Percentiles rank a stretch among this genome's conserved stretches.
These are phyloP conservation scores for Plenodomus tracheiphilus DNA, from an alignment of 2,329 filamentous ascomycete genomes.

Conservation along the genomic window DNA sequence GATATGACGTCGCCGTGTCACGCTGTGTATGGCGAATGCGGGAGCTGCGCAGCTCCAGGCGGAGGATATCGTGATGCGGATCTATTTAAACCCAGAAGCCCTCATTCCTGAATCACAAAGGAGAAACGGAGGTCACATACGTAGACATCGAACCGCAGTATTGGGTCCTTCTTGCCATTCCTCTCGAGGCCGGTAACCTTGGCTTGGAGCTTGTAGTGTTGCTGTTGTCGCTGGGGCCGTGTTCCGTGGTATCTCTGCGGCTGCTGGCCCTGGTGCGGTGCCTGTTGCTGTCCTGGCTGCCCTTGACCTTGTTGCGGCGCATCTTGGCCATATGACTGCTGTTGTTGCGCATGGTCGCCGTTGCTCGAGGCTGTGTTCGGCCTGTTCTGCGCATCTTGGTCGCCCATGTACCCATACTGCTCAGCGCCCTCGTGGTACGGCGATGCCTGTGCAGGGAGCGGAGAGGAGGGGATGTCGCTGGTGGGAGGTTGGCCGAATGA, in stretches of 20 bases:
- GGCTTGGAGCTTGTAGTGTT: conserved; percentile 83
- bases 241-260: conserved; percentile 52
- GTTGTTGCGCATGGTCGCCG: conserved; percentile 38
- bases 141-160: conserved; percentile 93
- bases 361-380: conserved; percentile 36
- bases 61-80: too few species aligned
- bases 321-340: conserved; percentile 38
- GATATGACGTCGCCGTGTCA: too few species aligned
- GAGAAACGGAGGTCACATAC: conserved; percentile 55
- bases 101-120: too few species aligned
- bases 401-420: conserved; percentile 41
- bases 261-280: conserved; percentile 45
- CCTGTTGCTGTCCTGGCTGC: conserved; percentile 34
- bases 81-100: too few species aligned
- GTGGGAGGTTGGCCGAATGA: conserved; percentile 53
- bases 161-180: conserved; percentile 92
- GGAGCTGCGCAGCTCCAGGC: too few species aligned
- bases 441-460: conserved; percentile 46
- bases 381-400: conserved; percentile 31
- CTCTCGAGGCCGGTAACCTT: conserved; percentile 94
- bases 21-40: too few species aligned
- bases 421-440: conserved; percentile 42
- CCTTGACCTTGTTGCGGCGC: conserved; percentile 15
- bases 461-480: conserved; percentile 45
- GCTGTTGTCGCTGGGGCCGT: conserved; percentile 55